Conservation (phyloP, 495 filamentous ascomycete species). For the Penicillium subrubescens region DNA sequence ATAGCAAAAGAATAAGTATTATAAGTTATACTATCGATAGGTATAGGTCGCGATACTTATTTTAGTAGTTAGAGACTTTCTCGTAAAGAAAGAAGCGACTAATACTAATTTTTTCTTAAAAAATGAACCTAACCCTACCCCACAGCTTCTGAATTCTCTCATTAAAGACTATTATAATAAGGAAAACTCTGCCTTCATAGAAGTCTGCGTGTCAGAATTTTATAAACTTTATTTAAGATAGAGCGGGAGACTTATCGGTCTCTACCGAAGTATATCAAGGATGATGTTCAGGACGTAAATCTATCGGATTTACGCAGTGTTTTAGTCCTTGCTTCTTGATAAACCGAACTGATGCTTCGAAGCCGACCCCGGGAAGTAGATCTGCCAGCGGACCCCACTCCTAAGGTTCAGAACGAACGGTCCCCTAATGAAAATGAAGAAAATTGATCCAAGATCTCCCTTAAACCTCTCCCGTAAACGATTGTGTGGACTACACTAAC, state of each 20-base stretch:
- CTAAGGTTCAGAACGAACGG: no score
- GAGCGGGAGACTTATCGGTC: slow-evolving; percentile 14
- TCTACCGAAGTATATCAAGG: neutral
- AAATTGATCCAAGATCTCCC: no score
- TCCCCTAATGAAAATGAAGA: no score
- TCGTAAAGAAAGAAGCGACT: slow-evolving; percentile 1
- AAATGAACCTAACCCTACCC: slow-evolving; percentile 10
- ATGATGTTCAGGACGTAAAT: neutral
- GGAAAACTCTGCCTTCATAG: slow-evolving; percentile 5
- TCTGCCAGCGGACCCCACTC: no score
- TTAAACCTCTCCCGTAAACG: no score
- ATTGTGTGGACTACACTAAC: no score
- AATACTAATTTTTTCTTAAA: slow-evolving; percentile 4
- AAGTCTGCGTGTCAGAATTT: slow-evolving; percentile 13
- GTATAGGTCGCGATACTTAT: neutral
- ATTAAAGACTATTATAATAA: slow-evolving; percentile 9
- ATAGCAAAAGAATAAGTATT: slow-evolving; percentile 11
- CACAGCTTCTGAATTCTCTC: slow-evolving; percentile 10
- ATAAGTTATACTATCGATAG: slow-evolving; percentile 6
- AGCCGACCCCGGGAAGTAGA: no score
- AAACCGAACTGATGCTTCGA: no score
- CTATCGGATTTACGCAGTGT: no score
- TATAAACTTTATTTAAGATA: slow-evolving; percentile 13
- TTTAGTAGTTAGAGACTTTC: slow-evolving; percentile 18
- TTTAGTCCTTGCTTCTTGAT: no score